Evolutionary conservation across 2,329 filamentous ascomycete genomes (phyloP).

Genomic region (Sporothrix pseudoabietina): DNA sequence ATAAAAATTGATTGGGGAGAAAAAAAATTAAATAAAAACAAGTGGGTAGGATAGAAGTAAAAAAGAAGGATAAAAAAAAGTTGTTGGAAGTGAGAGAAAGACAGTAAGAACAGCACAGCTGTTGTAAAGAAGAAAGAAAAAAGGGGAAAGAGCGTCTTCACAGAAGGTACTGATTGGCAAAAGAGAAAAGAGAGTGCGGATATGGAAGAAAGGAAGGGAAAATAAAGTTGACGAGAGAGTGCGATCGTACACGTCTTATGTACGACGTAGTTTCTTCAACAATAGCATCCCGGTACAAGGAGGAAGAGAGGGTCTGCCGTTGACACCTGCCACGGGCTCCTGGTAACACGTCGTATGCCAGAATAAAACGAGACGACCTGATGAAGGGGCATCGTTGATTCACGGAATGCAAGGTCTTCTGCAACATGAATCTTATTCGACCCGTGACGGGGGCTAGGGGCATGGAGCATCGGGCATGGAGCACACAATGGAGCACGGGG

Average conservation of each 20-base stretch:
- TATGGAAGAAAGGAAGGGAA: conserved; percentile 11
- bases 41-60: conserved; percentile 2
- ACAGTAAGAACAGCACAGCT: conserved; percentile 34
- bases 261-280: neutral
- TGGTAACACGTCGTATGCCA: neutral
- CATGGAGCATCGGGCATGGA: neutral
- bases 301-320: neutral
- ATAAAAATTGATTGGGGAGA: neutral
- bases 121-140: conserved; percentile 29
- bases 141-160: conserved; percentile 28
- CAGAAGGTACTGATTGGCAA: conserved; percentile 30
- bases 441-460: neutral
- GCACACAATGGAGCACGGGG: neutral
- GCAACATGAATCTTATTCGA: conserved; percentile 4
- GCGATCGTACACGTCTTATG: conserved; percentile 24
- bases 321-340: conserved; percentile 3
- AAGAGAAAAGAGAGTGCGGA: conserved; percentile 24
- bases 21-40: neutral
- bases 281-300: neutral
- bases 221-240: conserved; percentile 5
- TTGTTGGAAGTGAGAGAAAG: conserved; percentile 13
- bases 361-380: conserved; percentile 12
- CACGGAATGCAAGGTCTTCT: neutral
- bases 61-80: neutral
- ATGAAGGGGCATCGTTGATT: conserved; percentile 1